Evolutionary conservation across 1,284 basidiomycete species (phyloP).

Genomic region (Fomitopsis schrenkii): DNA sequence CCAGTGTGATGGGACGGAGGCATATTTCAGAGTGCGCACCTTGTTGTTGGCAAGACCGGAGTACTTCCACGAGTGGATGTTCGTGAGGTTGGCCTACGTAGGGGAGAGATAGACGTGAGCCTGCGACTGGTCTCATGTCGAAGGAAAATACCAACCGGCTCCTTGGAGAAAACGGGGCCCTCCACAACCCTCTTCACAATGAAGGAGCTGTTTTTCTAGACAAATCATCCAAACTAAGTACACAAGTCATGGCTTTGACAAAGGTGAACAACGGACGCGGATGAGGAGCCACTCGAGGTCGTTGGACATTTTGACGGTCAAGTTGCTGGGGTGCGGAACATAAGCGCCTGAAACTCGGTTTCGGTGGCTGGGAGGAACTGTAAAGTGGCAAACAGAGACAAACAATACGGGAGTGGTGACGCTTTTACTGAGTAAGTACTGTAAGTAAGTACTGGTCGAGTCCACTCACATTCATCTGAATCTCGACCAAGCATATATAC

Average conservation of each 20-base stretch:
- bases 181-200: slow-evolving; percentile 71
- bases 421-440: not conserved
- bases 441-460: too few species aligned
- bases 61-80: slow-evolving; percentile 86
- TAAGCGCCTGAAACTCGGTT: slow-evolving; percentile 15
- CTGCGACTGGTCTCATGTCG: not conserved
- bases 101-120: not conserved
- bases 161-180: slow-evolving; percentile 78
- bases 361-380: slow-evolving; percentile 23
- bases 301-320: slow-evolving; percentile 58
- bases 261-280: slow-evolving; percentile 56
- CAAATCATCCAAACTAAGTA: slow-evolving; percentile 1
- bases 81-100: slow-evolving; percentile 79
- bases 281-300: slow-evolving; percentile 91
- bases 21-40: slow-evolving; percentile 35
- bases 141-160: slow-evolving; percentile 59
- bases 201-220: slow-evolving; percentile 80
- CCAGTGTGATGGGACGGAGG: not conserved
- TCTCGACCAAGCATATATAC: too few species aligned
- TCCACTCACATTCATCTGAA: too few species aligned
- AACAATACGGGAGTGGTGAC: not conserved
- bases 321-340: slow-evolving; percentile 17
- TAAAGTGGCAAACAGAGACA: slow-evolving; percentile 19
- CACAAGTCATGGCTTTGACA: not conserved
- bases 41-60: slow-evolving; percentile 84